Evolutionary conservation across 176 grass and related monocot genomes (phyloP), one percentile per base, ranked within the genome.

Genomic region (Avena sativa): DNA sequence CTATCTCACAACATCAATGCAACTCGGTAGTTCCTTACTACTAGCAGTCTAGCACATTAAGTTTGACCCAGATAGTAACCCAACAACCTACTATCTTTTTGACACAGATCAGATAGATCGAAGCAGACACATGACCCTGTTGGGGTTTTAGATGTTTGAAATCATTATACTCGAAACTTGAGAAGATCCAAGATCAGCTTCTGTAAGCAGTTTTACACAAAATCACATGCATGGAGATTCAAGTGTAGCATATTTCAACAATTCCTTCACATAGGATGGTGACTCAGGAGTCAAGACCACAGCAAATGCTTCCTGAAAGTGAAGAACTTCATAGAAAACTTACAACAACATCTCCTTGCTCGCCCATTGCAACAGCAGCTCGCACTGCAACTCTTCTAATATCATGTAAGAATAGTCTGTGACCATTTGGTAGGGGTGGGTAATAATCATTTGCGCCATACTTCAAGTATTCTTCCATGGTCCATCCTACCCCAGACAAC

Each of bases 381-480:
- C 92, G 90, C 46, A 98, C 93, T 36, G 93, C 96, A 79, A 98
- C 92, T 85, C 88, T 94, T 91, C 96, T 94, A 72, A 95, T 86
- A 78, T 98, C 96, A 52, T 96, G 93, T 77, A 98, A 83, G 91
- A 98, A 98, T 55, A 98, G 79, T 86, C 96, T 91, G 79, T 94
- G 93, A 30, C 93, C 96, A 80, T 98, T 98, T 92, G 87, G 91
- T 16, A 98, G 92, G 40, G 96, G 96, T 25, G 96, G 96, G 76
- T 98, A 98, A 81, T 98, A 98, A 92, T 98, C 96, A 70, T 98
- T 95, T 76, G 91, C 76, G 15, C 96, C 92, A 50, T 91, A 83
- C 79, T 98, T 95, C 79, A 98, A 94, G 88, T 98, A 98, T 88
- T 98, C 96, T 91, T 96, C 82, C 96, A 98, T 98, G 64, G 90